A percentile compares a stretch with the other conserved stretches of the same genome.
Evolutionary conservation across 768 basidiomycete genomes (phyloP).

Genomic region (Trametes maxima): DNA sequence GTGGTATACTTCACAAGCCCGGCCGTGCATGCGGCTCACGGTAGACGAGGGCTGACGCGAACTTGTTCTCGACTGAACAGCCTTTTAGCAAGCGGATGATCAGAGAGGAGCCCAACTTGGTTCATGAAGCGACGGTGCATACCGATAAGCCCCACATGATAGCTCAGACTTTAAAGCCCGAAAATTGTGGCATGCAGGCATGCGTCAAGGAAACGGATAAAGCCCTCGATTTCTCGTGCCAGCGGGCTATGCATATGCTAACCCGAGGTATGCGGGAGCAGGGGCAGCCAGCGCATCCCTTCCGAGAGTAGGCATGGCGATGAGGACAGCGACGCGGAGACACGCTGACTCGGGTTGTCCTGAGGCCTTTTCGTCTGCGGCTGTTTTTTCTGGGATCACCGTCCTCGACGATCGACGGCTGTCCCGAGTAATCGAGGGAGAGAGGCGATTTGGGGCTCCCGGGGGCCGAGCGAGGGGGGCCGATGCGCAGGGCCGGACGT

Average conservation of each 20-base stretch:
- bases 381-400: background rate
- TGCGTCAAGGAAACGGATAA: no score
- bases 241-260: conserved; percentile 3
- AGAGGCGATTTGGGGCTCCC: background rate
- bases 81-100: no score
- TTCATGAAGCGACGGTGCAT: no score
- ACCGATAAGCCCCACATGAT: no score
- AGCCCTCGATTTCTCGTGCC: no score
- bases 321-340: conserved; percentile 10
- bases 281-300: background rate
- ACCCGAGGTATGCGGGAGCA: conserved; percentile 7
- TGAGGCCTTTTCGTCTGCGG: background rate
- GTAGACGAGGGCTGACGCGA: no score
- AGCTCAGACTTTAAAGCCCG: no score
- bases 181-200: no score
- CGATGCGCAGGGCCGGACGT: background rate
- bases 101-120: no score
- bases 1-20: no score
- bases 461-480: background rate
- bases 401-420: conserved; percentile 1
- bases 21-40: no score
- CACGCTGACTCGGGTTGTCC: background rate
- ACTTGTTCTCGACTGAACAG: no score
- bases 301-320: conserved; percentile 5
- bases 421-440: conserved; percentile 1